Base-by-base conservation (phyloP, 108 stramenopile species). In the Cyclotella choctawhatcheeana region DNA sequence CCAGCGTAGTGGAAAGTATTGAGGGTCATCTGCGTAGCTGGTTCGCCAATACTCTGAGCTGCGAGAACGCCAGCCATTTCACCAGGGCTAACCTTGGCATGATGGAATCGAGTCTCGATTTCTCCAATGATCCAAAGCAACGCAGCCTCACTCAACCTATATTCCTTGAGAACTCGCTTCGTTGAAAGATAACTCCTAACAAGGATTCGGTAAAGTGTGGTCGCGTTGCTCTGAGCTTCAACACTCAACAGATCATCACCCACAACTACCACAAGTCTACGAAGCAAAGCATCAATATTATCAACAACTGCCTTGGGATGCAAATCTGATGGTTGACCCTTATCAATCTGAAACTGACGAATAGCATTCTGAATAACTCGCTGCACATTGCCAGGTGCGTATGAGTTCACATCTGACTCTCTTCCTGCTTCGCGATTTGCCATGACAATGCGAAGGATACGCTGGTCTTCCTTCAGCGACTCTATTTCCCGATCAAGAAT, bases 21-120 rank as follows among this genome's bases (percentile, higher is more conserved):
- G 44, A 99, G 84, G 5, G 99, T 99, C 99, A 99, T 99, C 77
- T 99, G 99, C n/a, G 99, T 99, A 35, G 97, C 97, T 20, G 99
- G 99, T 77, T 99, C 97, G 18, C 99, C 99, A 64, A 99, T 95
- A 66, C 94, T 96, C 78, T 99, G 99, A 2, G 99, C 99, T 5
- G 99, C 99, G 60, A 98, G 87, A 8, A 99, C 97, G 56, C 99
- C 99, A 58, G 91, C 91, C 97, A 98, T 98, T 76, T 99, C 99
- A n/a, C 99, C 99, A 10, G 99, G 93, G 66, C 84, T 82, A 6
- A 97, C 97, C 79, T 90, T 92, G 54, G 97, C 90, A 44, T 83
- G 82, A 73, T 89, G 76, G 85, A 98, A 98, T 31, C 93, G 73
- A 14, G 90, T 88, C 79, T 97, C 95, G 54, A 98, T 86, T 76